Conservation (phyloP, 352 stramenopile genomes). For the Phytophthora ramorum region DNA sequence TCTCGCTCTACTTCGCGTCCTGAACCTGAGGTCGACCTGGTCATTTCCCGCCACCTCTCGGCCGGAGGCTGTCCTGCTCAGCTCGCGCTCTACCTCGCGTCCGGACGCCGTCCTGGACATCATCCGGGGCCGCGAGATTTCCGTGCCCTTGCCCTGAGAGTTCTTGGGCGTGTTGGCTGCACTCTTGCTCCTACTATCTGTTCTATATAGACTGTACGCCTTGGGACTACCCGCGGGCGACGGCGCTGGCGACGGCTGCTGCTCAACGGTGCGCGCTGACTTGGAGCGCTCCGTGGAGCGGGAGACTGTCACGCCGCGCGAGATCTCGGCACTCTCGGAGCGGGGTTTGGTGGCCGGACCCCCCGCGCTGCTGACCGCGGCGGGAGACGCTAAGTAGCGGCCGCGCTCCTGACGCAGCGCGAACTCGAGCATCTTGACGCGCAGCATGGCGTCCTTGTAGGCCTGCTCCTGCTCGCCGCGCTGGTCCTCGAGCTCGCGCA, state of each 20-base stretch:
- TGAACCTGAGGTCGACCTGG: slow-evolving; percentile 43
- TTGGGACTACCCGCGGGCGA: slow-evolving; percentile 45
- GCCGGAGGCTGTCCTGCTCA: slow-evolving; percentile 30
- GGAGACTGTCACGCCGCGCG: slow-evolving; percentile 60
- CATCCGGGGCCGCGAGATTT: slow-evolving; percentile 83
- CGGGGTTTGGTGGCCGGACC: slow-evolving; percentile 22
- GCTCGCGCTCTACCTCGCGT: slow-evolving; percentile 46
- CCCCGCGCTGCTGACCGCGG: slow-evolving; percentile 60
- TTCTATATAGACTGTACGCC: slow-evolving; percentile 62
- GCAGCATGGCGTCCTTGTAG: slow-evolving; percentile 86
- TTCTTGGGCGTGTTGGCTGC: slow-evolving; percentile 45
- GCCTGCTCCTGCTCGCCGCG: slow-evolving; percentile 79
- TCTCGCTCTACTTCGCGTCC: slow-evolving; percentile 49
- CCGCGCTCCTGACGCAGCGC: slow-evolving; percentile 81
- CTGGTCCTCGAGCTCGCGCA: slow-evolving; percentile 83
- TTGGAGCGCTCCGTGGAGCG: slow-evolving; percentile 65
- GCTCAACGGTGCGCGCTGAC: slow-evolving; percentile 42
- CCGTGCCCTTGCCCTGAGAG: slow-evolving; percentile 59
- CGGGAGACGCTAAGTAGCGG: slow-evolving; percentile 79
- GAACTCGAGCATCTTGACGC: slow-evolving; percentile 92
- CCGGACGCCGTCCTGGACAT: slow-evolving; percentile 59
- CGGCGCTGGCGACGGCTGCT: slow-evolving; percentile 45
- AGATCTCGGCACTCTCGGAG: slow-evolving; percentile 49
- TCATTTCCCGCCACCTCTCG: slow-evolving; percentile 64
- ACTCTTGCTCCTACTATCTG: slow-evolving; percentile 62